A percentile compares a stretch with the other conserved stretches of the same genome.
Evolutionary conservation across 2,329 filamentous ascomycete species (phyloP).

Genomic region (Diplodia intermedia): DNA sequence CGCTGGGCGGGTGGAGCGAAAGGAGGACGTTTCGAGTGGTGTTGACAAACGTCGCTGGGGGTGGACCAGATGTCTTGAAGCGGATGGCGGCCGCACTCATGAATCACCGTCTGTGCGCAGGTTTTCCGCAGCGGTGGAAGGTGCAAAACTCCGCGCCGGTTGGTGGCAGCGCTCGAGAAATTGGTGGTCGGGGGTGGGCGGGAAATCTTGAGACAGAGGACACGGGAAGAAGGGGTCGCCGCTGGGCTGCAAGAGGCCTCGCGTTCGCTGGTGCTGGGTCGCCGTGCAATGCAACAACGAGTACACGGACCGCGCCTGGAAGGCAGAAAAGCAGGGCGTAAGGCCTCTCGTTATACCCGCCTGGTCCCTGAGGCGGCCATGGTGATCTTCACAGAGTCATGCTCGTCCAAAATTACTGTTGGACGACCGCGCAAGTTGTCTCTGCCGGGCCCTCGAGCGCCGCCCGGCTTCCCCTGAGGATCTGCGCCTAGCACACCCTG

Average conservation of each 20-base stretch:
- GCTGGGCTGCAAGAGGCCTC: conserved; percentile 27
- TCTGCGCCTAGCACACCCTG: conserved; percentile 25
- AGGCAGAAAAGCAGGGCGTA: conserved; percentile 5
- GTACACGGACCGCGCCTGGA: neutral
- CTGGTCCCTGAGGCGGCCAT: conserved; percentile 28
- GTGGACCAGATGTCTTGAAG: conserved; percentile 31
- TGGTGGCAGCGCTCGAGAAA: conserved; percentile 19
- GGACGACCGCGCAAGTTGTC: conserved; percentile 5
- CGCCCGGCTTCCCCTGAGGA: conserved; percentile 26
- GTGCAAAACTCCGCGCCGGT: neutral
- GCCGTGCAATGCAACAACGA: conserved; percentile 25
- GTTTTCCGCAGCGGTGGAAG: conserved; percentile 22
- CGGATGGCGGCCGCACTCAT: conserved; percentile 25
- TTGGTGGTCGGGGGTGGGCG: conserved; percentile 22
- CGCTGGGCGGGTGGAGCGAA: conserved; percentile 28
- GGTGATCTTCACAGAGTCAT: conserved; percentile 28
- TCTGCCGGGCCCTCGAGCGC: conserved; percentile 13
- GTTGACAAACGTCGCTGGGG: conserved; percentile 23
- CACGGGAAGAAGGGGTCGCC: conserved; percentile 24
- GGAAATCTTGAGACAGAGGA: conserved; percentile 27
- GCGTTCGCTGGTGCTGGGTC: conserved; percentile 5
- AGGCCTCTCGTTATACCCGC: conserved; percentile 20
- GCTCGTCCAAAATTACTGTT: conserved; percentile 19
- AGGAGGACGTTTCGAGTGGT: conserved; percentile 16
- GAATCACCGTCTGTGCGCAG: conserved; percentile 27